Evolutionary conservation across 2,329 filamentous ascomycete species (phyloP).

Genomic region (Harringtonia aguacate): DNA sequence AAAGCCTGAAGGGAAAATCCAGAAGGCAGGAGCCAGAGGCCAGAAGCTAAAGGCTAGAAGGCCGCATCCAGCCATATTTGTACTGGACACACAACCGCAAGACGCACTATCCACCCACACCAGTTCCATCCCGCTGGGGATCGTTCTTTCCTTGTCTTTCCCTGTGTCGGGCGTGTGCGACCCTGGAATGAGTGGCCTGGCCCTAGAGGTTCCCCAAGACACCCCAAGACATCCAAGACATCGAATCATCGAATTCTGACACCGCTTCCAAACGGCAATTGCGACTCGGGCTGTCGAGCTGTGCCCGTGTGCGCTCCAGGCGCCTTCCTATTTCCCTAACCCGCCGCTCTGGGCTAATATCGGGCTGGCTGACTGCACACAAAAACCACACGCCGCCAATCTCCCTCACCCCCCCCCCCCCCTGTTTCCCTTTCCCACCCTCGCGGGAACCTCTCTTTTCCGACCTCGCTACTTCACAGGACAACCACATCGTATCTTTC

Average conservation of each 20-base stretch:
- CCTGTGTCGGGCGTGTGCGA: background rate
- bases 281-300: background rate
- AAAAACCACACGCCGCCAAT: too few relatives aligned
- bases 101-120: background rate
- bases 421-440: background rate
- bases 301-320: background rate
- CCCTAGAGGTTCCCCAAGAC: too few relatives aligned
- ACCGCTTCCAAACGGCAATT: background rate
- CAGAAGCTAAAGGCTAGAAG: too few relatives aligned
- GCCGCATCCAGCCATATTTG: too few relatives aligned
- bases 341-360: background rate
- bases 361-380: too few relatives aligned
- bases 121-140: background rate
- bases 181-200: too few relatives aligned
- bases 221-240: too few relatives aligned
- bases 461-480: background rate
- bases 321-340: background rate
- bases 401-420: too few relatives aligned
- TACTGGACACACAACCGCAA: too few relatives aligned
- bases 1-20: too few relatives aligned
- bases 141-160: background rate
- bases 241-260: too few relatives aligned
- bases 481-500: background rate
- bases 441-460: background rate
- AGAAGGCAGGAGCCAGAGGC: too few relatives aligned